phyloP scores from a whole-genome alignment of 345 rosid species.

The Eucalyptus polyanthemos region DNA sequence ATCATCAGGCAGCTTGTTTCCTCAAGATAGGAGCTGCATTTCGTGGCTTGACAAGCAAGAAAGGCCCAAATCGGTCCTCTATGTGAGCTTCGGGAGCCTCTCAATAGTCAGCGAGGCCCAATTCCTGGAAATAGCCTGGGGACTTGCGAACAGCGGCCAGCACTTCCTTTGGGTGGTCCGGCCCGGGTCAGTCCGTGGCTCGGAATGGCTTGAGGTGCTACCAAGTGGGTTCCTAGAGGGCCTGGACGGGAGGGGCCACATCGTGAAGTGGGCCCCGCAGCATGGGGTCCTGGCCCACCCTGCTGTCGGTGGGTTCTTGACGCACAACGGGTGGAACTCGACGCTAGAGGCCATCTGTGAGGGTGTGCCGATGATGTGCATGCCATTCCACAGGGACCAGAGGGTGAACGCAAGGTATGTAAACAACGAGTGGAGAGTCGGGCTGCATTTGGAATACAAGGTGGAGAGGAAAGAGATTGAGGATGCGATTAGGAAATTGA shows the following conservation, averaged over 20 bases:
- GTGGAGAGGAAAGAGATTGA: background rate
- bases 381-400: background rate
- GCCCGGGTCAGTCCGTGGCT: background rate
- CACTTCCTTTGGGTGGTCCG: background rate
- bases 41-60: constrained; percentile 23
- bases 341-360: background rate
- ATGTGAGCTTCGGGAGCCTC: constrained; percentile 29
- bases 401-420: background rate
- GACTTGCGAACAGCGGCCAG: background rate
- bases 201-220: background rate
- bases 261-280: background rate
- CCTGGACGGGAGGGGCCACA: background rate
- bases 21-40: constrained; percentile 10
- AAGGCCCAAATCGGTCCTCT: constrained; percentile 9
- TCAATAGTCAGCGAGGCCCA: constrained; percentile 1
- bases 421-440: background rate
- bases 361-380: background rate
- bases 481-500: background rate
- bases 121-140: background rate
- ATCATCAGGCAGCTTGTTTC: constrained; percentile 1
- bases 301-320: background rate
- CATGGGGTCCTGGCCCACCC: background rate
- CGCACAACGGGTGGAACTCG: background rate
- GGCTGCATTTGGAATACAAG: background rate
- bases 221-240: background rate